A percentile compares a stretch with the other conserved stretches of the same genome.
Conservation (phyloP, 345 rosid genomes). For the Citrus hindsii region DNA sequence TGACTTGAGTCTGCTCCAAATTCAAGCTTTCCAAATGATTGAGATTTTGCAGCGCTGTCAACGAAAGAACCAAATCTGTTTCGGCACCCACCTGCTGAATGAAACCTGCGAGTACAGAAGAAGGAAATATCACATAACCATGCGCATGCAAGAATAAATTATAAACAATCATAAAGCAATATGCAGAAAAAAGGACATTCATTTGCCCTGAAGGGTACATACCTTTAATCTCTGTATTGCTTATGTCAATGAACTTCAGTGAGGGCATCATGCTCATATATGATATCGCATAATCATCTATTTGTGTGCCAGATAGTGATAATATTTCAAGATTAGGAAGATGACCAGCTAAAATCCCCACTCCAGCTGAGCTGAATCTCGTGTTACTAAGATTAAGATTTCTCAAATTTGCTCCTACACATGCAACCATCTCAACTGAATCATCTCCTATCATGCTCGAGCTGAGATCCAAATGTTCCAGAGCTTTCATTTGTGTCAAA, state of each 20-base stretch:
- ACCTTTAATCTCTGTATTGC: conserved; percentile 75
- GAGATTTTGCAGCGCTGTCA: conserved; percentile 51
- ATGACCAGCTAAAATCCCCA: conserved; percentile 53
- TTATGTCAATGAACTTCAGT: conserved; percentile 61
- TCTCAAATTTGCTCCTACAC: conserved; percentile 59
- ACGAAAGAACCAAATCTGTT: conserved; percentile 30
- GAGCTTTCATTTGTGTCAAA: conserved; percentile 46
- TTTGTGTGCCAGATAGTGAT: conserved; percentile 49
- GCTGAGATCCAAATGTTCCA: conserved; percentile 78
- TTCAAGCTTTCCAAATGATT: conserved; percentile 49
- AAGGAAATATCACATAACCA: conserved; percentile 6
- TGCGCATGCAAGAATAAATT: neutral
- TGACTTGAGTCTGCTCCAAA: conserved; percentile 62
- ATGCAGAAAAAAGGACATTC: neutral
- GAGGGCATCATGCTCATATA: conserved; percentile 57
- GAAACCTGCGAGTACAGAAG: conserved; percentile 49
- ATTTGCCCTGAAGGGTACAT: conserved; percentile 5
- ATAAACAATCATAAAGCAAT: neutral
- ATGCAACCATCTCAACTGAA: conserved; percentile 47
- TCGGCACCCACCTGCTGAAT: conserved; percentile 32
- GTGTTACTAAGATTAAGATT: conserved; percentile 63
- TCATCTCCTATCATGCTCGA: conserved; percentile 62
- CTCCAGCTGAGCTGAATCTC: conserved; percentile 61
- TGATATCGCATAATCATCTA: conserved; percentile 60
- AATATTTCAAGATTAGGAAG: conserved; percentile 67